Evolutionary conservation across 2,329 filamentous ascomycete genomes (phyloP).

Genomic region (Fusarium devonianum): DNA sequence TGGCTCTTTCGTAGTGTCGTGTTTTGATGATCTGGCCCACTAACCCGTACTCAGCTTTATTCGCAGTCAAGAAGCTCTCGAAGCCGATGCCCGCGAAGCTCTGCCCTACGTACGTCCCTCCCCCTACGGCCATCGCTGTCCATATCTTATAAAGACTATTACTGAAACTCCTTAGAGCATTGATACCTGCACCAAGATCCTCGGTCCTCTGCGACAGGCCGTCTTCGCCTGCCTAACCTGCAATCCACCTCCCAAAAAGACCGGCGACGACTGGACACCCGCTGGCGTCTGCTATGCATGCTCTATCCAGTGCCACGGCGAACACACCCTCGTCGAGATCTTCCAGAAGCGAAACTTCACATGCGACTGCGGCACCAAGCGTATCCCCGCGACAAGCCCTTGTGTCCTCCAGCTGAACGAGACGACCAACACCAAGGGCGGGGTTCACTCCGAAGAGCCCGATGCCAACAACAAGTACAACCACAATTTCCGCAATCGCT

Average conservation of each 20-base stretch:
- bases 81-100: constrained; percentile 93
- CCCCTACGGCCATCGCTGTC: neutral
- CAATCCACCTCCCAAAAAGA: constrained; percentile 75
- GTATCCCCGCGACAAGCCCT: constrained; percentile 72
- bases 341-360: constrained; percentile 96
- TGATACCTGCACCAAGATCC: constrained; percentile 88
- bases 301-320: constrained; percentile 94
- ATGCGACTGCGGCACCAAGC: constrained; percentile 93
- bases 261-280: constrained; percentile 58
- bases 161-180: constrained; percentile 72
- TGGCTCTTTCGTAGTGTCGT: accelerated
- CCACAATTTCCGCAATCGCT: constrained; percentile 91
- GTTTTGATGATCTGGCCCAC: neutral
- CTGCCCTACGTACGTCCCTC: constrained; percentile 86
- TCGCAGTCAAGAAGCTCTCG: constrained; percentile 84
- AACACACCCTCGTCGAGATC: constrained; percentile 92
- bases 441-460: constrained; percentile 77
- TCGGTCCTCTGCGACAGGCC: constrained; percentile 85
- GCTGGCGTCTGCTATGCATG: constrained; percentile 96
- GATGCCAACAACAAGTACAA: constrained; percentile 85
- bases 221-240: constrained; percentile 95
- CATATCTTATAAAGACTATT: constrained; percentile 3
- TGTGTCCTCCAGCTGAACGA: constrained; percentile 79
- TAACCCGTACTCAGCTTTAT: constrained; percentile 71
- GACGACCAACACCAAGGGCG: constrained; percentile 76